phyloP scores from a whole-genome alignment of 495 filamentous ascomycete genomes.

The Aspergillus indologenus region DNA sequence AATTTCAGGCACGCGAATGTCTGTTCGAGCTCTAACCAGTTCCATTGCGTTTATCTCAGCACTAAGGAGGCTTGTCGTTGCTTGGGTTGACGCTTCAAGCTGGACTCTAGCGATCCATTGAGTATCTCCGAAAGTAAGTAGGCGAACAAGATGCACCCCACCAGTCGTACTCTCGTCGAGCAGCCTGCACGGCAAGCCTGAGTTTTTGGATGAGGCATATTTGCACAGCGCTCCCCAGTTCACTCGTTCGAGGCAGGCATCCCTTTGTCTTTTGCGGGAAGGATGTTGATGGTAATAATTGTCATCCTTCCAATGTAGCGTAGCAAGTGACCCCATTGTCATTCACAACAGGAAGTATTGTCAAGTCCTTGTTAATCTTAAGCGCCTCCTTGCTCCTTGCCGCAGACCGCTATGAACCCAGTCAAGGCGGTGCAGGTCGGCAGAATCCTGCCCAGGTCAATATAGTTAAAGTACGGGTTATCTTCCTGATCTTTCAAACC shows the following conservation, averaged over 20 bases:
- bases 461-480: too few relatives aligned
- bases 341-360: too few relatives aligned
- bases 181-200: background rate
- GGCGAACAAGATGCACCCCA: slow-evolving; percentile 3
- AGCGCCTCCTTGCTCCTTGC: too few relatives aligned
- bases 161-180: background rate
- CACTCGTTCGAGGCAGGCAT: slow-evolving; percentile 1
- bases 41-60: slow-evolving; percentile 12
- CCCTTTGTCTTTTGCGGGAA: background rate
- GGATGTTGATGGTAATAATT: too few relatives aligned
- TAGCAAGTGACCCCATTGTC: too few relatives aligned
- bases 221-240: background rate
- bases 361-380: too few relatives aligned
- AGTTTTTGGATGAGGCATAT: background rate
- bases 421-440: too few relatives aligned
- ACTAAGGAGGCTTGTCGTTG: background rate
- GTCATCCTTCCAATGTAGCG: too few relatives aligned
- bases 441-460: too few relatives aligned
- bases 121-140: slow-evolving; percentile 1
- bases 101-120: slow-evolving; percentile 4
- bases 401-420: too few relatives aligned
- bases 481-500: too few relatives aligned
- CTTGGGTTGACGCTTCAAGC: background rate
- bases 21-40: slow-evolving; percentile 7
- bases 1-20: slow-evolving; percentile 7